Conservation (phyloP, 768 basidiomycete genomes). For the Amylocystis lapponica region DNA sequence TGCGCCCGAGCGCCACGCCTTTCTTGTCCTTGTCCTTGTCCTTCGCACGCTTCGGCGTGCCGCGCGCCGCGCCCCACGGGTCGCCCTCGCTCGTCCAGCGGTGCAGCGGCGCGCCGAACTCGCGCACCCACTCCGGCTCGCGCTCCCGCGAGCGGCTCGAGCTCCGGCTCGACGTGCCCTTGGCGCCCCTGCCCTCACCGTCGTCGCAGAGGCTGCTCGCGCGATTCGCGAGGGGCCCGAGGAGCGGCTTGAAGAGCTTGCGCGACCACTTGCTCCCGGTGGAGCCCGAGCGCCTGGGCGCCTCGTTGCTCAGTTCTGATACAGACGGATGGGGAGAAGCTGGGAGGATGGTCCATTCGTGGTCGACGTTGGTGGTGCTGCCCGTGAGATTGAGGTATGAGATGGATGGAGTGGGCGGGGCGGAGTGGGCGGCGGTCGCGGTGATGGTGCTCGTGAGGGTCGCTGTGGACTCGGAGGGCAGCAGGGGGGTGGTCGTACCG, state of each 20-base stretch:
- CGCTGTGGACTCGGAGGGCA: constrained; percentile 14
- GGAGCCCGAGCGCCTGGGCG: constrained; percentile 5
- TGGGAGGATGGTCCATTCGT: constrained; percentile 14
- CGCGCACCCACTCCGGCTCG: constrained; percentile 8
- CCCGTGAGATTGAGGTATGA: constrained; percentile 3
- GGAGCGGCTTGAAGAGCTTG: constrained; percentile 31
- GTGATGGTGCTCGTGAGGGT: constrained; percentile 5
- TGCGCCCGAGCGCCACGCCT: not conserved
- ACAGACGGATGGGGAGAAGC: constrained; percentile 10
- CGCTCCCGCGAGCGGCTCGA: constrained; percentile 7
- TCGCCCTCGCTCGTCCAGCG: constrained; percentile 17
- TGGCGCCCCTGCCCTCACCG: no score
- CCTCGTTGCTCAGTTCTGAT: constrained; percentile 10
- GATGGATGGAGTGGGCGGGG: constrained; percentile 1
- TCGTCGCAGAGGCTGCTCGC: no score
- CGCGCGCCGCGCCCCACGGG: constrained; percentile 1
- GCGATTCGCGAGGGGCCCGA: constrained; percentile 8
- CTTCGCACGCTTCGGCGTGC: no score
- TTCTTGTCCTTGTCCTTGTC: constrained; percentile 2
- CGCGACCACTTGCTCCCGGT: constrained; percentile 18
- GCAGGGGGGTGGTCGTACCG: constrained; percentile 6
- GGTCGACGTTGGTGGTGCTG: constrained; percentile 9
- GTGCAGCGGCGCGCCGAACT: constrained; percentile 17
- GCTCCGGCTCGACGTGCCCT: constrained; percentile 12
- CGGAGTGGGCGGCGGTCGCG: not conserved